A percentile compares a stretch with the other conserved stretches of the same genome.
These are phyloP conservation scores for Aspergillus pseudoterreus DNA, from an alignment of 2,329 filamentous ascomycete genomes.

Conservation along the genomic window DNA sequence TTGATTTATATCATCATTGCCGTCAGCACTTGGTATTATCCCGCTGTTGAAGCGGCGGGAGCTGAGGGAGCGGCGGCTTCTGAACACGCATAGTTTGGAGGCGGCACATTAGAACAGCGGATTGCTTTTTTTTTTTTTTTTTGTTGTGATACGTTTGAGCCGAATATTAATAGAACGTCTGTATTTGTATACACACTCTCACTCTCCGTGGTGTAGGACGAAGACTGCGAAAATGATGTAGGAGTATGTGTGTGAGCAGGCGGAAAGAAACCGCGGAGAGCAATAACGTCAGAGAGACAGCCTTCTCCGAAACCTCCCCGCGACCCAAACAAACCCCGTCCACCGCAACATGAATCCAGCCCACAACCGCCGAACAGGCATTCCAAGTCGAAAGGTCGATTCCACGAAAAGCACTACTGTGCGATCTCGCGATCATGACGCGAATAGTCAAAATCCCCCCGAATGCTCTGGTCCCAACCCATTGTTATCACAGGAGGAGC, in stretches of 20 bases:
- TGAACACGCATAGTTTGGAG: background rate
- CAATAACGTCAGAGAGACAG: background rate
- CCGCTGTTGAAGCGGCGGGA: constrained; percentile 40
- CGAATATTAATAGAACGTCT: too few species aligned
- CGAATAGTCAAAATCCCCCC: constrained; percentile 29
- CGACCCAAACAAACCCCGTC: constrained; percentile 5
- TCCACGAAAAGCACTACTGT: constrained; percentile 26
- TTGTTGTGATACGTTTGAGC: too few species aligned
- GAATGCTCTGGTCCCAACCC: constrained; percentile 31
- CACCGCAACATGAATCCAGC: constrained; percentile 9
- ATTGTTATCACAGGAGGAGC: constrained; percentile 39
- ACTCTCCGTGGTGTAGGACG: background rate
- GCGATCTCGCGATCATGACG: constrained; percentile 23
- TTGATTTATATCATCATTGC: constrained; percentile 61
- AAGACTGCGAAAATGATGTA: background rate
- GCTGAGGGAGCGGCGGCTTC: background rate
- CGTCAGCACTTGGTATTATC: constrained; percentile 60
- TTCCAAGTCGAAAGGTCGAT: constrained; percentile 29
- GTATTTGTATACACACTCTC: too few species aligned
- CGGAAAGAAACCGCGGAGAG: background rate
- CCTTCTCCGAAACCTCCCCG: background rate
- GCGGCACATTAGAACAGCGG: background rate
- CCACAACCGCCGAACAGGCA: constrained; percentile 20
- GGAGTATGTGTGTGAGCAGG: background rate
- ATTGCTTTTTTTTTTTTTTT: background rate